A percentile compares a stretch with the other conserved stretches of the same genome.
Conservation (phyloP, 2,329 filamentous ascomycete genomes). For the Thielaviopsis ethacetica region DNA sequence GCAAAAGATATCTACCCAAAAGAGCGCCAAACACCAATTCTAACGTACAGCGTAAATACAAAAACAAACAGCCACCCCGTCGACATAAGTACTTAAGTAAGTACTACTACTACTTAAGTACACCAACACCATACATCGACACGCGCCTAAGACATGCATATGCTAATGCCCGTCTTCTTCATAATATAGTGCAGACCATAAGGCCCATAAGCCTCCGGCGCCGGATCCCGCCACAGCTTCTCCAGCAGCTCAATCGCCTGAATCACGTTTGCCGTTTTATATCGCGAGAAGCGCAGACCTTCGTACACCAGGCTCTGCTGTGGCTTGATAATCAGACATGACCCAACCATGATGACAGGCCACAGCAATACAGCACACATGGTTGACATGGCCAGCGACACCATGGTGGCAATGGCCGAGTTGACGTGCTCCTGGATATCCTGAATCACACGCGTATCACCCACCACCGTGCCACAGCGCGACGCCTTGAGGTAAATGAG, state of each 20-base stretch:
- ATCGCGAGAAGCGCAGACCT: slow-evolving; percentile 9
- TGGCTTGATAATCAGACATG: slow-evolving; percentile 11
- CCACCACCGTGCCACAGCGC: slow-evolving; percentile 6
- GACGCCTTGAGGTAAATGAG: slow-evolving; percentile 9
- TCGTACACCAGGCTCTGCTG: slow-evolving; percentile 12
- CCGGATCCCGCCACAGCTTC: slow-evolving; percentile 10
- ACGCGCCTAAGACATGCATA: slow-evolving; percentile 11
- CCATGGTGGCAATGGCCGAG: slow-evolving; percentile 9
- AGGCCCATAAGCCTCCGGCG: slow-evolving; percentile 11
- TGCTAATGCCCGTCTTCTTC: slow-evolving; percentile 11
- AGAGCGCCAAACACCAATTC: not conserved
- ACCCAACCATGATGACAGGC: slow-evolving; percentile 11
- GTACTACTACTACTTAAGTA: too few relatives aligned
- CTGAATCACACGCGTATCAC: slow-evolving; percentile 7
- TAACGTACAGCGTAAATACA: not conserved
- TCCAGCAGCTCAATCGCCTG: slow-evolving; percentile 11
- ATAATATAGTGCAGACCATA: slow-evolving; percentile 11
- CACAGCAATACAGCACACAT: slow-evolving; percentile 11
- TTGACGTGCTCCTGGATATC: slow-evolving; percentile 12
- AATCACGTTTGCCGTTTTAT: slow-evolving; percentile 11
- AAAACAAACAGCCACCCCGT: not conserved
- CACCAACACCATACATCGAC: too few relatives aligned
- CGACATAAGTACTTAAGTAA: too few relatives aligned
- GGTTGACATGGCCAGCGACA: slow-evolving; percentile 10
- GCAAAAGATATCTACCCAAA: not conserved